Base-by-base conservation (phyloP, 352 stramenopile species). In the Phytopythium aichiense region DNA sequence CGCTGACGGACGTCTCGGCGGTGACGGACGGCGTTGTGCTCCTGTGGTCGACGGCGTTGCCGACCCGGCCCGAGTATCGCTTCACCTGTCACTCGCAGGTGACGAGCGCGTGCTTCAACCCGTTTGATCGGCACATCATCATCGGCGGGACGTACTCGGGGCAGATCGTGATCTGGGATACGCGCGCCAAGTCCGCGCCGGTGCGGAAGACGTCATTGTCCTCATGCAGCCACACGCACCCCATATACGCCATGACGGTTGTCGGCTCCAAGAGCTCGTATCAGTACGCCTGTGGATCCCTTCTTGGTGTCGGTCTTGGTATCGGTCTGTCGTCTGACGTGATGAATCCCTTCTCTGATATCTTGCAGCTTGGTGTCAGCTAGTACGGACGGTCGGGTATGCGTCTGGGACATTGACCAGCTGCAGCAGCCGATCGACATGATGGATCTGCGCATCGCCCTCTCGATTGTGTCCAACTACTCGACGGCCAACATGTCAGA, bases 81-180 rank as follows among this genome's bases (percentile, higher is more conserved):
- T 95, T 95, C 64, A 95, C 84, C 5, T 94, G 87, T 37, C 83
- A 94, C 66, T 93, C 87, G 31, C 84, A 94, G 49, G 79, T 95
- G 57, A 95, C 84, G 18, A 91, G 81, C 38, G 87, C 87, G 5
- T 93, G 84, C 65, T 95, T 95, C 68, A 91, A 92, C 57, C 87
- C 87, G 33, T 95, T 93, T 48, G 87, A 95, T 56, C 84, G 87
- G 25, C 81, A 95, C 65, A 65, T 95, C 65, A 81, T 95, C 63
- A 82, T 95, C 48, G 87, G 87, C 33, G 87, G 84, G 15, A 95
- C 87, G 30, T 95, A 95, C 65, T 91, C 87, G 38, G 87, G 87
- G 9, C 87, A 95, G 48, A 84, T 95, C 53, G 88, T 95, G 43
- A 69, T 94, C 31, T 96, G 88, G 88, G 88, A 96, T 46, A 92